Evolutionary conservation across 192 early-diverging fungal species (phyloP).

Genomic region (Gorgonomyces haynaldii): DNA sequence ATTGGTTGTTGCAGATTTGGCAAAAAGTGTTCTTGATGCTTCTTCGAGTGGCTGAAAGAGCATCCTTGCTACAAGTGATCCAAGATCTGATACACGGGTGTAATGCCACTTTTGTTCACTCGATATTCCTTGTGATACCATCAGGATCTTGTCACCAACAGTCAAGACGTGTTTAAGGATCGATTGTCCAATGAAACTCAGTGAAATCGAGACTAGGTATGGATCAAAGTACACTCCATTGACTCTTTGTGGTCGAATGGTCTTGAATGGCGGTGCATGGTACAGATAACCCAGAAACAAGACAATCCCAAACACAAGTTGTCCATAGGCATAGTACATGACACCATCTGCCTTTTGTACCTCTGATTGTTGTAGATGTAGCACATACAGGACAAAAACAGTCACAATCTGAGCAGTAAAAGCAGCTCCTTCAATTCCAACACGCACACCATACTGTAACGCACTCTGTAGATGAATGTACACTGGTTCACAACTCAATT

Average conservation of each 20-base stretch:
- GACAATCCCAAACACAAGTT: conserved; percentile 56
- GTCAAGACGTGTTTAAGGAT: conserved; percentile 88
- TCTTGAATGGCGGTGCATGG: neutral
- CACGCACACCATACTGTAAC: conserved; percentile 66
- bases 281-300: conserved; percentile 46
- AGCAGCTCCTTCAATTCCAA: conserved; percentile 69
- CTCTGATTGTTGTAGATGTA: conserved; percentile 3
- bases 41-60: conserved; percentile 93
- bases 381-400: conserved; percentile 40
- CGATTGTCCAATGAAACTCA: conserved; percentile 72
- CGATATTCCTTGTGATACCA: conserved; percentile 29
- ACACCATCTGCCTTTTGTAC: conserved; percentile 42
- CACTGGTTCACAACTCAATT: conserved; percentile 77
- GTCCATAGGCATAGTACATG: conserved; percentile 67
- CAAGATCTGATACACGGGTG: conserved; percentile 20
- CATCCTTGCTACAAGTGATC: conserved; percentile 78
- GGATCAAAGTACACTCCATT: conserved; percentile 45
- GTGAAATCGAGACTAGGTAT: conserved; percentile 50
- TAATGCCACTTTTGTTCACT: conserved; percentile 22
- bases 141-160: conserved; percentile 93
- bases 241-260: neutral
- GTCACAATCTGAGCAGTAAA: conserved; percentile 61
- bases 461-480: conserved; percentile 61
- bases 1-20: conserved; percentile 27
- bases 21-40: conserved; percentile 72